Evolutionary conservation across 2,329 filamentous ascomycete genomes (phyloP).

Genomic region (Graphilbum sp.): DNA sequence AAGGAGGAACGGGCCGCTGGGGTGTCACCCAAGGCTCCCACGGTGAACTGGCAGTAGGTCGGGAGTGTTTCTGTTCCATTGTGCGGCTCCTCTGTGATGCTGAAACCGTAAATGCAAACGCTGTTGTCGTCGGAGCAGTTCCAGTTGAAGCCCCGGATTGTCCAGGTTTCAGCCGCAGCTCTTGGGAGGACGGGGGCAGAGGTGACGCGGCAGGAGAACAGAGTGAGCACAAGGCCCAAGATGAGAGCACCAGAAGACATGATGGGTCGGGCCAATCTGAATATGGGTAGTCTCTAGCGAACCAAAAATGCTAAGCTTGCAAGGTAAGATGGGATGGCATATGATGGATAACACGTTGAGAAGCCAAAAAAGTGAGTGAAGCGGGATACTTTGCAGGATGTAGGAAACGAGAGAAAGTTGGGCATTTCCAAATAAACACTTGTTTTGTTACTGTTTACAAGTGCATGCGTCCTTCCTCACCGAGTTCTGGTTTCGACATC

Average conservation of each 20-base stretch:
- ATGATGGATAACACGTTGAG: no score
- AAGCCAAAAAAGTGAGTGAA: no score
- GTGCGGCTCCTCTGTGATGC: constrained; percentile 3
- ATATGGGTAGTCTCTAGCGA: not conserved
- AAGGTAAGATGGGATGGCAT: not conserved
- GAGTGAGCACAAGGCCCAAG: constrained; percentile 1
- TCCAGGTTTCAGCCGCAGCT: constrained; percentile 1
- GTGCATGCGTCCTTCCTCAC: no score
- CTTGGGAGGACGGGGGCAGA: not conserved
- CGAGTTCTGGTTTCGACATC: no score
- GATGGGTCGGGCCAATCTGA: not conserved
- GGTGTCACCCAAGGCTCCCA: not conserved
- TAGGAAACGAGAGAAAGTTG: no score
- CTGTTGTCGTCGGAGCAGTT: constrained; percentile 6
- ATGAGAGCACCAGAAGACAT: constrained; percentile 6
- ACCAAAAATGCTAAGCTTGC: not conserved
- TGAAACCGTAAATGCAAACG: constrained; percentile 9
- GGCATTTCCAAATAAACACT: no score
- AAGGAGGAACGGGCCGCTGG: constrained; percentile 3
- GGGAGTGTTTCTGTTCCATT: not conserved
- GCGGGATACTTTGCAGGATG: no score
- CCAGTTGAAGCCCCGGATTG: constrained; percentile 7
- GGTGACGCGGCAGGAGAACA: not conserved
- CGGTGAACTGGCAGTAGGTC: constrained; percentile 5
- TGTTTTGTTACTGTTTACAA: no score